Evolutionary conservation across 2,329 filamentous ascomycete genomes (phyloP).

Genomic region (Penicillium expansum): DNA sequence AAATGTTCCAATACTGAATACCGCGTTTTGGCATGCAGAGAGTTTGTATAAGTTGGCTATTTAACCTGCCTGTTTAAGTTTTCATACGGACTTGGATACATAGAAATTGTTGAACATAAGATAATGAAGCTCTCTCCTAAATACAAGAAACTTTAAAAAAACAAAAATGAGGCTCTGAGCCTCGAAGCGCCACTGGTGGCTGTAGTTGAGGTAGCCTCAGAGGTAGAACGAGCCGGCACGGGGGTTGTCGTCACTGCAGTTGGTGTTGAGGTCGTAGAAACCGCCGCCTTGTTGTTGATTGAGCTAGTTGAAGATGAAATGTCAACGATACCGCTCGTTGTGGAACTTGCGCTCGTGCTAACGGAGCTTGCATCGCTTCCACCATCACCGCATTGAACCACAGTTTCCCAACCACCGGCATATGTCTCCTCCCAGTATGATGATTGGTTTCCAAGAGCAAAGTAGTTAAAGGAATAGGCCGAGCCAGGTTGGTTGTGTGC

Average conservation of each 20-base stretch:
- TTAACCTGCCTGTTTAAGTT: no score
- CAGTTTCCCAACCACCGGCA: constrained; percentile 26
- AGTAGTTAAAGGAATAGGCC: constrained; percentile 25
- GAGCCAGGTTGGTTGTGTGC: constrained; percentile 30
- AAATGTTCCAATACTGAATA: no score
- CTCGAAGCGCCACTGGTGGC: constrained; percentile 21
- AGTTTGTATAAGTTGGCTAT: no score
- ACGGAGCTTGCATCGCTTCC: constrained; percentile 15
- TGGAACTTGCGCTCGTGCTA: constrained; percentile 11
- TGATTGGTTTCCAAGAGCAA: constrained; percentile 21
- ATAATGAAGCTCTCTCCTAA: no score
- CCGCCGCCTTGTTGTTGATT: constrained; percentile 1
- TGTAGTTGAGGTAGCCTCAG: constrained; percentile 11
- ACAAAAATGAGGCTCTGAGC: constrained; percentile 10
- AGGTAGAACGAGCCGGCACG: constrained; percentile 1
- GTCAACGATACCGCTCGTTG: constrained; percentile 8
- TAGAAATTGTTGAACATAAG: no score
- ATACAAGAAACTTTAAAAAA: background rate
- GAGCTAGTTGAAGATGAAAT: constrained; percentile 3
- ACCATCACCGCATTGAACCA: constrained; percentile 17
- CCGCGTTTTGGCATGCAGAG: no score
- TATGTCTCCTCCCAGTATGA: constrained; percentile 28
- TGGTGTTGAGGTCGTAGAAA: constrained; percentile 4
- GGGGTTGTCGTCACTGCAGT: background rate
- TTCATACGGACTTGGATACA: no score